Conservation (phyloP, 306 rosid species). For the Biancaea sappan region DNA sequence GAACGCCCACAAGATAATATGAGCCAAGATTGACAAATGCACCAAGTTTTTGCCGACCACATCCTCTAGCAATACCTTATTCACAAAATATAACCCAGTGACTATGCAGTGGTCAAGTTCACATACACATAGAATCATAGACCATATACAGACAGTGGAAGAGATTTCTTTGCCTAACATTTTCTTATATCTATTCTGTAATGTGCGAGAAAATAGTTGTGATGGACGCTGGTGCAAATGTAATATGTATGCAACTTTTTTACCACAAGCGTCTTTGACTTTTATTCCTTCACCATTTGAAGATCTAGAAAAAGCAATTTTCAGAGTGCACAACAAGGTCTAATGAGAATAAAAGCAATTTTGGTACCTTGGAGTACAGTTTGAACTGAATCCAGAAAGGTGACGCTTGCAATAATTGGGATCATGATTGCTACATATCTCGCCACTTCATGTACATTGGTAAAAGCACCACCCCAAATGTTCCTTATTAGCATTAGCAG, state of each 20-base stretch:
- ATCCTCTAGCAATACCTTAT: constrained; percentile 47
- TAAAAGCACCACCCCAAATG: constrained; percentile 72
- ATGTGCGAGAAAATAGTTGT: too few relatives aligned
- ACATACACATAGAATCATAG: background rate
- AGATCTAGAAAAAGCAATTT: background rate
- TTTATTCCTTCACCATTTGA: background rate
- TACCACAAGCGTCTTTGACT: background rate
- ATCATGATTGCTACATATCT: constrained; percentile 55
- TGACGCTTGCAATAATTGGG: constrained; percentile 43
- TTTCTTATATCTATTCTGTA: too few relatives aligned
- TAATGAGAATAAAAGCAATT: background rate
- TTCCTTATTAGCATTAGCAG: constrained; percentile 52
- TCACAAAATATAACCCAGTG: background rate
- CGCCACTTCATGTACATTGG: constrained; percentile 62
- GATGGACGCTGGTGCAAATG: background rate
- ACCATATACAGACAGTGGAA: background rate
- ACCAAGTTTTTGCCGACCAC: constrained; percentile 54
- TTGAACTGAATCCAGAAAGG: constrained; percentile 46
- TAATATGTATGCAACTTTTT: background rate
- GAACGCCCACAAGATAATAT: constrained; percentile 41
- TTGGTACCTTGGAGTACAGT: constrained; percentile 44
- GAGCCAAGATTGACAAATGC: constrained; percentile 47
- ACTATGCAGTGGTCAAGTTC: background rate
- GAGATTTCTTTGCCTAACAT: background rate
- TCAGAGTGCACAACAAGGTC: background rate